phyloP scores from a whole-genome alignment of 2,329 filamentous ascomycete species.

The Fusarium globosum region DNA sequence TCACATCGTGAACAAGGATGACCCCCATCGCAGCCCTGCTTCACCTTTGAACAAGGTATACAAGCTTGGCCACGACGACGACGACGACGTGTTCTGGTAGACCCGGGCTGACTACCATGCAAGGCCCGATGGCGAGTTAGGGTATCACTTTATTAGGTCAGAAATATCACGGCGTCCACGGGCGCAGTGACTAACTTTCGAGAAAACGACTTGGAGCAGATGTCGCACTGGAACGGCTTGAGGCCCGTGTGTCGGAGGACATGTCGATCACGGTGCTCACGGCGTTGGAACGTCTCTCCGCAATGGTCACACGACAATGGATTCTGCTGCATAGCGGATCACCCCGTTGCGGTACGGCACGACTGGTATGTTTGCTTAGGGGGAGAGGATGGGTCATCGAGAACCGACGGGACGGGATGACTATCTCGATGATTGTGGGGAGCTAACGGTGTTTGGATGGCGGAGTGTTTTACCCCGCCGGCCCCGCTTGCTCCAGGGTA shows the following conservation, averaged over 20 bases:
- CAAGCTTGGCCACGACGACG: background rate
- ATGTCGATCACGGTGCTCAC: constrained; percentile 5
- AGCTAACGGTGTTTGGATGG: background rate
- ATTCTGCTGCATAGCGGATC: background rate
- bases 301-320: background rate
- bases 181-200: background rate
- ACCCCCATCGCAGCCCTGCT: background rate
- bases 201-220: background rate
- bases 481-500: background rate
- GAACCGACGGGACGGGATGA: background rate
- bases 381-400: too few relatives aligned
- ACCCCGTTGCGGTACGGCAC: background rate
- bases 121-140: background rate
- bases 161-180: too few relatives aligned
- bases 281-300: background rate
- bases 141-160: rapidly evolving
- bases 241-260: background rate
- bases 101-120: background rate
- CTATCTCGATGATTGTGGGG: background rate
- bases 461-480: background rate
- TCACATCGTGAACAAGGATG: background rate
- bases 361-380: rapidly evolving
- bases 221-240: background rate
- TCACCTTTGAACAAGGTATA: background rate
- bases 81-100: background rate